Evolutionary conservation across 305 asterid species (phyloP).

Genomic region (Fraxinus nigra): DNA sequence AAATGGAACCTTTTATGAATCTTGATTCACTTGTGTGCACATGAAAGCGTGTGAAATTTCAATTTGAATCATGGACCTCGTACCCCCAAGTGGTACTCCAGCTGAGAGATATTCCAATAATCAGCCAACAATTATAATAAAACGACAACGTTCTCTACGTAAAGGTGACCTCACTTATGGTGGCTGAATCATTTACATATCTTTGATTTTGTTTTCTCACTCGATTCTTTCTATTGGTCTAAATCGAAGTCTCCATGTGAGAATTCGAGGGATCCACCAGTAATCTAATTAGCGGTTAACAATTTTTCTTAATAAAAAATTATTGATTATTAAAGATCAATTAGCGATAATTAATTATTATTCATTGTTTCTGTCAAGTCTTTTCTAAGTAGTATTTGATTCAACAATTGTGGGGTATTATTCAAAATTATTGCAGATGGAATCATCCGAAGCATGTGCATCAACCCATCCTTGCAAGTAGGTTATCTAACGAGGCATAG

Average conservation of each 20-base stretch:
- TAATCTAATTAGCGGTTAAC: slow-evolving; percentile 15
- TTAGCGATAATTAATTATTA: too few species aligned
- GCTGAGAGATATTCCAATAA: slow-evolving; percentile 17
- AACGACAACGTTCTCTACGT: neutral
- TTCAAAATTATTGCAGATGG: too few species aligned
- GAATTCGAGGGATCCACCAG: slow-evolving; percentile 14
- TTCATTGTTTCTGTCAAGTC: neutral
- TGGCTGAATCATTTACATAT: neutral
- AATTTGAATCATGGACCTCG: neutral
- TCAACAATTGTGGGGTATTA: too few species aligned
- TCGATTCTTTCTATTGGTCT: neutral
- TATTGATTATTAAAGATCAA: neutral
- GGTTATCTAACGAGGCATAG: too few species aligned
- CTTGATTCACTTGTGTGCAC: neutral
- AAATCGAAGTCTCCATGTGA: slow-evolving; percentile 9
- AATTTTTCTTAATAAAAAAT: slow-evolving; percentile 1
- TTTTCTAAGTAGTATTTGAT: too few species aligned
- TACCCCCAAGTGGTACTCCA: neutral
- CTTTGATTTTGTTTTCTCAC: neutral
- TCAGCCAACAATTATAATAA: neutral
- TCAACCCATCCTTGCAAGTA: too few species aligned
- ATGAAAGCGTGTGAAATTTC: neutral
- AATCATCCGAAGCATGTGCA: too few species aligned
- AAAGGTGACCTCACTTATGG: neutral
- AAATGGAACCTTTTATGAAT: neutral